Percentiles rank a stretch among this genome's conserved stretches.
Conservation (phyloP, 257 asterid genomes). For the Fraxinus pennsylvanica region DNA sequence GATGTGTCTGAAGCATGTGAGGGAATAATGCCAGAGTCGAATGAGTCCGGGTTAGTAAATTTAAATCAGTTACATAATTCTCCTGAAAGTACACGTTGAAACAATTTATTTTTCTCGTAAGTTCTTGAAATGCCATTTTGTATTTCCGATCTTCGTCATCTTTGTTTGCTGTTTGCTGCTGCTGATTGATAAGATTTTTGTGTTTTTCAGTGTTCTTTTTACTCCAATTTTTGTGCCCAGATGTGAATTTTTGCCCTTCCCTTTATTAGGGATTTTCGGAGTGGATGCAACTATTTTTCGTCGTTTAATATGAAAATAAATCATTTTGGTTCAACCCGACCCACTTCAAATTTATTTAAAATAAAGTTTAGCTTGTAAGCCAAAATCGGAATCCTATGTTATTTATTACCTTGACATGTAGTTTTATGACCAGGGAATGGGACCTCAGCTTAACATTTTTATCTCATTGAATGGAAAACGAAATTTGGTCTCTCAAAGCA, state of each 20-base stretch:
- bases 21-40: constrained; percentile 65
- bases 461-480: neutral
- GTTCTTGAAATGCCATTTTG: constrained; percentile 56
- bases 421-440: neutral
- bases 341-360: neutral
- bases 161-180: constrained; percentile 40
- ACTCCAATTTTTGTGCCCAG: constrained; percentile 27
- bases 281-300: neutral
- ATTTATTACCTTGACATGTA: neutral
- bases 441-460: neutral
- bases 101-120: constrained; percentile 60
- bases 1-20: constrained; percentile 70
- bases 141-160: constrained; percentile 34
- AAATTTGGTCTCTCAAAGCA: neutral
- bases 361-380: too few relatives aligned
- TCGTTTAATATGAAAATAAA: neutral
- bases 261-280: neutral
- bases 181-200: constrained; percentile 55
- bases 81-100: constrained; percentile 98
- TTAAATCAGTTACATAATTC: constrained; percentile 99
- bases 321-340: neutral
- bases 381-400: too few relatives aligned
- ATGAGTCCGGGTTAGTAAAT: constrained; percentile 70
- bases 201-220: constrained; percentile 17
- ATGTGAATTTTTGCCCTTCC: constrained; percentile 7